Percentiles rank a stretch among this genome's conserved stretches.
Evolutionary conservation across 139 green algal genomes (phyloP).

Genomic region (Chlamydomonas sphaeroides): DNA sequence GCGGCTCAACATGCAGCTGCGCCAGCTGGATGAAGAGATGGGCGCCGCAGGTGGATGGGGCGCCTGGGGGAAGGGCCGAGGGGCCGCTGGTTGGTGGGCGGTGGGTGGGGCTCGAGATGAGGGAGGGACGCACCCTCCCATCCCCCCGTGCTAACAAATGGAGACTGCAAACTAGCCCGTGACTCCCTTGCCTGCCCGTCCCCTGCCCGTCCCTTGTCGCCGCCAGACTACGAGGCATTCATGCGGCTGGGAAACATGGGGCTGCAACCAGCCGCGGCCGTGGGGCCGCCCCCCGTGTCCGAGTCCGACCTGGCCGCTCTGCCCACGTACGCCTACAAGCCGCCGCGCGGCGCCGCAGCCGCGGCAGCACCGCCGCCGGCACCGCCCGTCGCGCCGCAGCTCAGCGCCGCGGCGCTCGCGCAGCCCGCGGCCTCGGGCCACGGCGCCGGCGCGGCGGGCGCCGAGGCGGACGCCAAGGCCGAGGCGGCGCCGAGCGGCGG

Average conservation of each 20-base stretch:
- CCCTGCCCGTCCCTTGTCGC: too few relatives aligned
- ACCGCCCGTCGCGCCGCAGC: too few relatives aligned
- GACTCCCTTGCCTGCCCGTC: too few relatives aligned
- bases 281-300: not conserved
- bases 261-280: not conserved
- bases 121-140: too few relatives aligned
- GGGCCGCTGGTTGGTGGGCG: too few relatives aligned
- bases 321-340: slow-evolving; percentile 16
- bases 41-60: not conserved
- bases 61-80: not conserved
- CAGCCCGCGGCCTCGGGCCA: too few relatives aligned
- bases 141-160: too few relatives aligned
- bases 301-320: slow-evolving; percentile 12
- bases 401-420: too few relatives aligned
- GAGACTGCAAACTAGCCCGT: too few relatives aligned
- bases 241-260: not conserved
- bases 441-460: too few relatives aligned
- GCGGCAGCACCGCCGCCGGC: not conserved
- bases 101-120: too few relatives aligned
- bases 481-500: not conserved
- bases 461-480: too few relatives aligned
- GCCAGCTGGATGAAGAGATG: slow-evolving; percentile 20
- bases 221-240: not conserved
- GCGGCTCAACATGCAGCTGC: slow-evolving; percentile 2
- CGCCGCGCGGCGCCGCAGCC: not conserved